These are phyloP conservation scores for Madurella fahalii DNA, from an alignment of 2,329 filamentous ascomycete species.

Conservation along the genomic window DNA sequence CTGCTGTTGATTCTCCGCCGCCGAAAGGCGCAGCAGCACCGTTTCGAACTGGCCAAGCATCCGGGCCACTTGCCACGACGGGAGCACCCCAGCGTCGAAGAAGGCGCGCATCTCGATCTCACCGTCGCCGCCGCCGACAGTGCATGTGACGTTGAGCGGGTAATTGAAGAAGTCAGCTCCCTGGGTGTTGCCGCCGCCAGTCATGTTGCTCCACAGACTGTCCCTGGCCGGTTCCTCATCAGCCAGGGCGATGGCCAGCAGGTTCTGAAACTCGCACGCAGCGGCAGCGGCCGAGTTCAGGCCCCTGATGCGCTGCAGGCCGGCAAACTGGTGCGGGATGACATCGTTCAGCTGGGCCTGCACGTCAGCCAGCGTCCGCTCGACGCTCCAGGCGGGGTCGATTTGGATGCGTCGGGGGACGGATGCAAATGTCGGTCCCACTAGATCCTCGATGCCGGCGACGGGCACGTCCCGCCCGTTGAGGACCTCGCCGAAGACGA, in stretches of 20 bases:
- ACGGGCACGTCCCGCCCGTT: slow-evolving; percentile 24
- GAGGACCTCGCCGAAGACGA: slow-evolving; percentile 25
- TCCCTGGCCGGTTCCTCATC: slow-evolving; percentile 7
- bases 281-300: slow-evolving; percentile 7
- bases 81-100: slow-evolving; percentile 21
- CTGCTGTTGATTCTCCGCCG: neutral
- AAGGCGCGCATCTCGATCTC: slow-evolving; percentile 18
- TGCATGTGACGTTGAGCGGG: slow-evolving; percentile 25
- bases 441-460: slow-evolving; percentile 18
- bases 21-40: slow-evolving; percentile 11
- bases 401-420: slow-evolving; percentile 19
- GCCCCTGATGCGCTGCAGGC: slow-evolving; percentile 21
- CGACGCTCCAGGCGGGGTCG: slow-evolving; percentile 8
- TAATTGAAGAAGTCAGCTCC: slow-evolving; percentile 25
- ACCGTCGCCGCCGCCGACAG: slow-evolving; percentile 1
- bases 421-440: slow-evolving; percentile 23
- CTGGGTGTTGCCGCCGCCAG: slow-evolving; percentile 17
- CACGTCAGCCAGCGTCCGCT: slow-evolving; percentile 10
- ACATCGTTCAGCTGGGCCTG: slow-evolving; percentile 17
- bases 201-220: slow-evolving; percentile 24
- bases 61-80: slow-evolving; percentile 19
- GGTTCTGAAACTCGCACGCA: slow-evolving; percentile 24
- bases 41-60: slow-evolving; percentile 22
- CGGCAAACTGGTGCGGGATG: slow-evolving; percentile 22
- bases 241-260: slow-evolving; percentile 21